Evolutionary conservation across 2,329 filamentous ascomycete species (phyloP).

Genomic region (Colletotrichum destructivum): DNA sequence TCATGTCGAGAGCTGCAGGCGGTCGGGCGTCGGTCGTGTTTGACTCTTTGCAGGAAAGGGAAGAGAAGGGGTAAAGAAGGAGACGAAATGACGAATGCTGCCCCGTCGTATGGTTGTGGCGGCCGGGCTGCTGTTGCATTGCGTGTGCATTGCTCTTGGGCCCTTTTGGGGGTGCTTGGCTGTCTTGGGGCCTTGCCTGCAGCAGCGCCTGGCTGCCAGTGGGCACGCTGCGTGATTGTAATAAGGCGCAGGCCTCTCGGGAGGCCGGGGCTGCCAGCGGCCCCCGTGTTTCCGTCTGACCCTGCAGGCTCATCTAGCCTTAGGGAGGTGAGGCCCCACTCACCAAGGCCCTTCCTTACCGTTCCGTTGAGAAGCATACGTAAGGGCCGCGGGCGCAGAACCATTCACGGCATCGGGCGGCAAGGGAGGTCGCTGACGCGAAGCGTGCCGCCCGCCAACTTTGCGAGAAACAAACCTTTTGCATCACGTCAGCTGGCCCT

Average conservation of each 20-base stretch:
- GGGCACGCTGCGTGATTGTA: not conserved
- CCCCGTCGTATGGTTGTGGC: not conserved
- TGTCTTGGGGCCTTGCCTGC: not conserved
- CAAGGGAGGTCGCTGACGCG: not conserved
- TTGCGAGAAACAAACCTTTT: not conserved
- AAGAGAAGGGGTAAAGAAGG: not conserved
- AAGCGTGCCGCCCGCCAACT: not conserved
- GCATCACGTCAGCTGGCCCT: constrained; percentile 3
- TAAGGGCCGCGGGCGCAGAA: constrained; percentile 17
- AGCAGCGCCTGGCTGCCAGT: no score
- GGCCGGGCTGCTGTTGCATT: not conserved
- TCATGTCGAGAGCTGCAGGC: constrained; percentile 24
- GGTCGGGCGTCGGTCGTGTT: constrained; percentile 2
- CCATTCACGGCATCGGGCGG: constrained; percentile 3
- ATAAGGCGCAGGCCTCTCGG: constrained; percentile 17
- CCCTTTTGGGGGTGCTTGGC: constrained; percentile 2
- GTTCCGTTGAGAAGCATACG: constrained; percentile 9
- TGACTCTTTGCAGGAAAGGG: constrained; percentile 15
- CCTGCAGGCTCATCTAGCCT: constrained; percentile 5
- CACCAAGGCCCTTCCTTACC: constrained; percentile 4
- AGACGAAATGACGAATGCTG: not conserved
- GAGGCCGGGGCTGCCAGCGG: constrained; percentile 6
- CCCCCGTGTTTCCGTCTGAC: constrained; percentile 32
- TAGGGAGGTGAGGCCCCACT: constrained; percentile 9
- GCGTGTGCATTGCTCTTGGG: constrained; percentile 6